Percentiles rank a stretch among this genome's conserved stretches.
Evolutionary conservation across 2,329 filamentous ascomycete genomes (phyloP).

Genomic region (Zopfia rhizophila): DNA sequence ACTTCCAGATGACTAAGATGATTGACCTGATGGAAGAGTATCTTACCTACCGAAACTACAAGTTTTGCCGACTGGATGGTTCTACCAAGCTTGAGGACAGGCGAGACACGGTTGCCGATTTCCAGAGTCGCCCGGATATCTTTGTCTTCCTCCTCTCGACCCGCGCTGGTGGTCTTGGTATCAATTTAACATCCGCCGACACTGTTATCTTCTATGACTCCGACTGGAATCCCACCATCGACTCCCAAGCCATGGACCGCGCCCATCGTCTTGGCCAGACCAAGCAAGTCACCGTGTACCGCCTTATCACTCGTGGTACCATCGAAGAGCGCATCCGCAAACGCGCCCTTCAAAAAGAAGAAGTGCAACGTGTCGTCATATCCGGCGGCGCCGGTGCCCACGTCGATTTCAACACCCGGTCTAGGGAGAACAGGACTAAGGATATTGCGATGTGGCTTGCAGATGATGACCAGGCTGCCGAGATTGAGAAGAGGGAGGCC

Average conservation of each 20-base stretch:
- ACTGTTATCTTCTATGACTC: constrained; percentile 99
- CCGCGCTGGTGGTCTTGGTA: constrained; percentile 95
- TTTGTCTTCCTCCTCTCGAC: constrained; percentile 98
- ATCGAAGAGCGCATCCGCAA: constrained; percentile 99
- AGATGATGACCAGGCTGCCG: constrained; percentile 93
- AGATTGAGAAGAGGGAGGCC: constrained; percentile 92
- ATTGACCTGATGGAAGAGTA: constrained; percentile 99
- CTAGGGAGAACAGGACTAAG: constrained; percentile 91
- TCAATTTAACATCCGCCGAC: constrained; percentile 95
- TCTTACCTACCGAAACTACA: constrained; percentile 98
- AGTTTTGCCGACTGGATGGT: constrained; percentile 95
- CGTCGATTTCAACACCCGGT: constrained; percentile 96
- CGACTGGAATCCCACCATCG: constrained; percentile 99
- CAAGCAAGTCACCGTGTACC: constrained; percentile 94
- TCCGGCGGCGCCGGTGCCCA: constrained; percentile 83
- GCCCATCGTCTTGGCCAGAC: constrained; percentile 98
- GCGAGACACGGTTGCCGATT: constrained; percentile 94
- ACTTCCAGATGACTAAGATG: constrained; percentile 99
- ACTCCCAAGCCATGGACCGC: constrained; percentile 98
- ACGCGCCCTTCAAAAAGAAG: constrained; percentile 96
- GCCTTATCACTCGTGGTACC: constrained; percentile 93
- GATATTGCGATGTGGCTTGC: constrained; percentile 99
- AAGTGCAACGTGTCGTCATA: constrained; percentile 97
- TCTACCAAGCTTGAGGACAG: constrained; percentile 97
- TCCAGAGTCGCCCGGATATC: constrained; percentile 93